Base-by-base conservation (phyloP, 805 yeast genomes). In the Pichia pseudocactophila region DNA sequence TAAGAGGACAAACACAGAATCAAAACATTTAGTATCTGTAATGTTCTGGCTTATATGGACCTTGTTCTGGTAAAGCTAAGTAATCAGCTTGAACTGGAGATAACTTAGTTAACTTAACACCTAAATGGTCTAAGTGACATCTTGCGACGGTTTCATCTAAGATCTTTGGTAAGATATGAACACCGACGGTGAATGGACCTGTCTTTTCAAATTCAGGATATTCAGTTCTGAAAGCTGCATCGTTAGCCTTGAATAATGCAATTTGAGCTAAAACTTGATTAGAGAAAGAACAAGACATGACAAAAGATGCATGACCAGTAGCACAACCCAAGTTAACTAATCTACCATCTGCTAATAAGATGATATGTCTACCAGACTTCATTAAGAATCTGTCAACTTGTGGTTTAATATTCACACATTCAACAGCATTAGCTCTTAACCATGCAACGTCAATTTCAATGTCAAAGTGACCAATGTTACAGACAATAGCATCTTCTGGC, bases 401-500 rank as follows among this genome's bases (percentile, higher is more conserved):
- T 61, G 97, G 97, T 78, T 90, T 90, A 73, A 90, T 89, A 86
- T 89, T 88, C 65, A 87, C 90, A 66, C 82, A 89, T 59, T 87
- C 86, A 68, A 73, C 78, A 61, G 97, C 95, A 71, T 88, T 87
- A 47, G 80, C 83, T 80, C 88, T 88, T 69, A 90, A 77, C 96
- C 97, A 89, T 64, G 97, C 97, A 60, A 90, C 97, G 70, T 90
- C 98, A 59, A 90, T 92, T 78, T 90, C 98, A 63, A 92, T 87
- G 72, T 90, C 98, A 60, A 90, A 90, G 76, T 90, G 98, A 69
- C 98, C 98, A 73, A 90, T 90, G 94, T 90, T 90, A 76, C 96
- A 92, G 53, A 90, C 98, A 68, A 90, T 92, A 59, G 98, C 97
- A 66, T 90, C 98, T 72, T 90, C 95, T 71, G 97, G 97, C 98